A percentile compares a stretch with the other conserved stretches of the same genome.
Evolutionary conservation across 352 stramenopile species (phyloP).

Genomic region (Pythium guiyangense): DNA sequence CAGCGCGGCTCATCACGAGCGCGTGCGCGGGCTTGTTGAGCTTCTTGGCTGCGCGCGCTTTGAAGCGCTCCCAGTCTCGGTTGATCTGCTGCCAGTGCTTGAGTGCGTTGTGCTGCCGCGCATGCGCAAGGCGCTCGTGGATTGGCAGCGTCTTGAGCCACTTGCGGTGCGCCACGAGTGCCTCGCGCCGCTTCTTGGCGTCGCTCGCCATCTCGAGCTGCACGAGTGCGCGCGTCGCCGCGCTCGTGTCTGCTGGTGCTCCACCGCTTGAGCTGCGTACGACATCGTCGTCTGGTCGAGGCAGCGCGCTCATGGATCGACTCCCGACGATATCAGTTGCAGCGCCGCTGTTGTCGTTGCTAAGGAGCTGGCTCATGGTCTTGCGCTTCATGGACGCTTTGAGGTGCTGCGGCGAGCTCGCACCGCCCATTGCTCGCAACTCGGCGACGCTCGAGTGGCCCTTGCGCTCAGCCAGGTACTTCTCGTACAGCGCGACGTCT

Average conservation of each 20-base stretch:
- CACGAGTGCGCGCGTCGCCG: constrained; percentile 5
- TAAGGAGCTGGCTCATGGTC: constrained; percentile 19
- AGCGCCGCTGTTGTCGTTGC: background rate
- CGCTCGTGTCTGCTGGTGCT: background rate
- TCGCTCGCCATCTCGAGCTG: constrained; percentile 29
- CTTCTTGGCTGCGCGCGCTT: constrained; percentile 42
- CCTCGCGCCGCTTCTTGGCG: constrained; percentile 36
- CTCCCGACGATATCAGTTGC: background rate
- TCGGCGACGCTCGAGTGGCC: constrained; percentile 23
- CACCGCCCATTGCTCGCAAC: constrained; percentile 10
- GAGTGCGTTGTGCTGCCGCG: constrained; percentile 67
- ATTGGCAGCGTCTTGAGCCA: constrained; percentile 70
- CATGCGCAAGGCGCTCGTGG: constrained; percentile 57
- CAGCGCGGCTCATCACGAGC: constrained; percentile 82
- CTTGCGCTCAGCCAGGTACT: constrained; percentile 47
- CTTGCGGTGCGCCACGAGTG: constrained; percentile 44
- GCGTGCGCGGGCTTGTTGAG: constrained; percentile 63
- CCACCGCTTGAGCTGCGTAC: background rate
- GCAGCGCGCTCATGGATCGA: constrained; percentile 5
- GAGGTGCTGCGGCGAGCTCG: constrained; percentile 18
- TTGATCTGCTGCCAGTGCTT: constrained; percentile 69
- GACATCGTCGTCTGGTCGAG: background rate
- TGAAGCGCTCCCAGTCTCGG: constrained; percentile 67
- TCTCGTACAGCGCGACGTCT: constrained; percentile 57
- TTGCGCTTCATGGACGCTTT: constrained; percentile 33